Conservation (phyloP, 2,329 filamentous ascomycete species). For the Curvularia hawaiiensis region DNA sequence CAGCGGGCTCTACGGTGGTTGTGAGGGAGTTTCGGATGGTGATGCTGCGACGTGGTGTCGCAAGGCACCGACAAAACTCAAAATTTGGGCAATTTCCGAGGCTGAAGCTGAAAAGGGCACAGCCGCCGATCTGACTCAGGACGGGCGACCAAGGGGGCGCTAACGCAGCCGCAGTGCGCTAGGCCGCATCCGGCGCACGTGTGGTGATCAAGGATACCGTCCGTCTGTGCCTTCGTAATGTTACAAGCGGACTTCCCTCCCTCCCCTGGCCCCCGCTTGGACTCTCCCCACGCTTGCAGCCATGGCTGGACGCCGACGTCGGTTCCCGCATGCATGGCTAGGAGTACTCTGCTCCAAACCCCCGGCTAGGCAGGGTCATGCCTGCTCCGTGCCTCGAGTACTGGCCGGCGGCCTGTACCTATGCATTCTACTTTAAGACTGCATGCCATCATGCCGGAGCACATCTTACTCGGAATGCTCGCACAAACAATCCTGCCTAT, state of each 20-base stretch:
- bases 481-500: constrained; percentile 22
- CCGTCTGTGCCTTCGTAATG: constrained; percentile 8
- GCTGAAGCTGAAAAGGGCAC: constrained; percentile 15
- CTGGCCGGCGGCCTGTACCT: constrained; percentile 31
- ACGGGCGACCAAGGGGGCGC: constrained; percentile 1
- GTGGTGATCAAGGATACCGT: neutral
- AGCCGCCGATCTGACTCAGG: constrained; percentile 5
- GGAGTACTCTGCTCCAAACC: constrained; percentile 20
- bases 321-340: constrained; percentile 19
- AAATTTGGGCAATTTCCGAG: constrained; percentile 16
- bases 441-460: constrained; percentile 25
- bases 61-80: constrained; percentile 11
- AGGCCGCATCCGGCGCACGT: neutral
- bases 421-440: constrained; percentile 32
- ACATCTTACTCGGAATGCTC: constrained; percentile 29
- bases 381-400: constrained; percentile 19
- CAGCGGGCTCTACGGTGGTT: neutral
- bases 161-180: neutral
- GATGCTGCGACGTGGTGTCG: constrained; percentile 16
- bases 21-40: constrained; percentile 6
- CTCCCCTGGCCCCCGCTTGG: constrained; percentile 24
- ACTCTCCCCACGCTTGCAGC: constrained; percentile 25
- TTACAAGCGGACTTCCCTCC: constrained; percentile 7
- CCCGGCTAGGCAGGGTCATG: constrained; percentile 25
- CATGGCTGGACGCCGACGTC: constrained; percentile 19